Evolutionary conservation across 352 stramenopile species (phyloP).

Genomic region (Globisporangium abappressorium): DNA sequence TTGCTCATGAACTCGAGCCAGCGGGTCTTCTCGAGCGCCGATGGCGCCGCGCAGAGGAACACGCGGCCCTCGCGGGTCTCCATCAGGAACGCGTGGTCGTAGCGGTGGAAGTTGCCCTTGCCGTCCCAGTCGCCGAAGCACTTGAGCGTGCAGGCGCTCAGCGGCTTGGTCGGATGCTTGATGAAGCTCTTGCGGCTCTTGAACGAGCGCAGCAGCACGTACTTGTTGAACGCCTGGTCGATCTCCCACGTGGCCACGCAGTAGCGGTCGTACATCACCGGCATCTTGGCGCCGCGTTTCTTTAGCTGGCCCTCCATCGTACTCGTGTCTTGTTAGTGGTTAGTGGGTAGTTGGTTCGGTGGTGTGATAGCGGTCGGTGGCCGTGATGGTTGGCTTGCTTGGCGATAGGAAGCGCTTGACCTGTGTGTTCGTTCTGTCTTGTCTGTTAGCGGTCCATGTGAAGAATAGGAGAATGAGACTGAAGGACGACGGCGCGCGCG

Average conservation of each 20-base stretch:
- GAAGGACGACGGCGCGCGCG: background rate
- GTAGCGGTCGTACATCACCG: conserved; percentile 81
- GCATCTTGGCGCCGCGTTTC: conserved; percentile 65
- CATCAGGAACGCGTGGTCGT: conserved; percentile 68
- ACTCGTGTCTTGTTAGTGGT: background rate
- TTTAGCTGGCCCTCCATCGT: conserved; percentile 69
- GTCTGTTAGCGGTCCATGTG: background rate
- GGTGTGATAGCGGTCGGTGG: background rate
- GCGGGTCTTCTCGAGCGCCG: conserved; percentile 41
- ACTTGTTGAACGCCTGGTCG: conserved; percentile 41
- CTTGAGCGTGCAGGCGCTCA: conserved; percentile 60
- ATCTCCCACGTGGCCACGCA: conserved; percentile 73
- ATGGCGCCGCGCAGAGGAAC: conserved; percentile 68
- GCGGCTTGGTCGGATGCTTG: conserved; percentile 43
- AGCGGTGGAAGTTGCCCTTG: conserved; percentile 71
- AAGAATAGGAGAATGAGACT: conserved; percentile 2
- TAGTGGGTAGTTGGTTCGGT: background rate
- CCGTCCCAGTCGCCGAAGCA: conserved; percentile 77
- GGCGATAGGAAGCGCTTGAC: background rate
- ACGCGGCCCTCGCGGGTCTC: conserved; percentile 73
- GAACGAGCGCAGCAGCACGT: conserved; percentile 72
- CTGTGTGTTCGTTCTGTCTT: background rate
- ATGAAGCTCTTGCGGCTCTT: conserved; percentile 49
- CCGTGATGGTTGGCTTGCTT: background rate
- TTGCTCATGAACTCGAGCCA: conserved; percentile 65